Conservation (phyloP, 169 alveolate genomes). For the Toxoplasma gondii region DNA sequence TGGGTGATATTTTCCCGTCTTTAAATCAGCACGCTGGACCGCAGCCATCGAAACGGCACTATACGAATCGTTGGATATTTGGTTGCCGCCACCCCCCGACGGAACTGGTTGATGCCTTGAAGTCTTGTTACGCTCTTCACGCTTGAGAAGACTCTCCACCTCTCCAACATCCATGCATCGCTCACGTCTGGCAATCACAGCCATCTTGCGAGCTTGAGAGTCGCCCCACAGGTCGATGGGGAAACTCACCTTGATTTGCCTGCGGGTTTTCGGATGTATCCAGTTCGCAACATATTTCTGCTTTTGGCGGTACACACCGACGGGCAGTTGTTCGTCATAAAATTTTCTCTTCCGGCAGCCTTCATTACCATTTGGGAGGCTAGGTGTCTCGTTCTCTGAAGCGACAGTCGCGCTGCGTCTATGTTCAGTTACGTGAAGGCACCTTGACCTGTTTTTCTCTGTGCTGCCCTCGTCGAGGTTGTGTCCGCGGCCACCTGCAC, state of each 20-base stretch:
- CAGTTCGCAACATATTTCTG: neutral
- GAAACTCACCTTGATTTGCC: neutral
- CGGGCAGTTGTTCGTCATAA: neutral
- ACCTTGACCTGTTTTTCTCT: neutral
- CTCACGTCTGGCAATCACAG: neutral
- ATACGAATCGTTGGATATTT: neutral
- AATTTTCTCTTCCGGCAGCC: neutral
- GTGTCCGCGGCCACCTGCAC: neutral
- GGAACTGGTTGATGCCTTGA: neutral
- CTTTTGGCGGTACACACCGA: neutral
- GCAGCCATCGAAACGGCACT: too few species aligned
- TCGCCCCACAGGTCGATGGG: neutral
- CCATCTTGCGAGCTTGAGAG: neutral
- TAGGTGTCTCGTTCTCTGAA: neutral
- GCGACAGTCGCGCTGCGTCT: neutral
- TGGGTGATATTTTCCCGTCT: neutral
- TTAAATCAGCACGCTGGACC: too few species aligned
- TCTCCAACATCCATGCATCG: neutral
- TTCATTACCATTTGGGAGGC: neutral
- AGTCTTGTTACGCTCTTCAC: neutral
- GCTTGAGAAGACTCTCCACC: neutral
- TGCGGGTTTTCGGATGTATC: slow-evolving; percentile 1
- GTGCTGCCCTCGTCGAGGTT: neutral
- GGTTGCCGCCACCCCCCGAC: neutral
- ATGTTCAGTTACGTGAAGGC: neutral